These are phyloP conservation scores for Cordyceps militaris DNA, from an alignment of 2,329 filamentous ascomycete species.

Conservation along the genomic window DNA sequence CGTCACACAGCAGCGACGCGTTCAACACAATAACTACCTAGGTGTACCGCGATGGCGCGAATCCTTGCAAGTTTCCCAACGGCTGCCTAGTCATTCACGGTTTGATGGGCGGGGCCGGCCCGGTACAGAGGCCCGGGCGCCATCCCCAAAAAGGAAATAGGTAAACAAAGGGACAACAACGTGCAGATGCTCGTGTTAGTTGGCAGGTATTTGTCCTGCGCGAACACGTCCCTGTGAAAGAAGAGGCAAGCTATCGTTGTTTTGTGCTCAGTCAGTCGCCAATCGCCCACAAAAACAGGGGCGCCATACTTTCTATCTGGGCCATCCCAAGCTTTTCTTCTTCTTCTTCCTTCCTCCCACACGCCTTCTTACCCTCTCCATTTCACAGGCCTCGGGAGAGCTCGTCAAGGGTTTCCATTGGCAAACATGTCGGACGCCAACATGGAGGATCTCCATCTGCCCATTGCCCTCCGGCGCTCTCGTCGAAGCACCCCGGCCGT, in stretches of 20 bases:
- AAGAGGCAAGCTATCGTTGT: constrained; percentile 14
- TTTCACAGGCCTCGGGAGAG: not conserved
- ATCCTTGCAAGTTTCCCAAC: constrained; percentile 13
- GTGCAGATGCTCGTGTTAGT: constrained; percentile 9
- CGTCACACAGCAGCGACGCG: constrained; percentile 5
- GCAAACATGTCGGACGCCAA: constrained; percentile 4
- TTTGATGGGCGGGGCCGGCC: constrained; percentile 17
- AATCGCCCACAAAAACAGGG: not conserved
- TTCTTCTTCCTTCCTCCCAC: not conserved
- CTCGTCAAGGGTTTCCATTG: not conserved
- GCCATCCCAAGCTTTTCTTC: not conserved
- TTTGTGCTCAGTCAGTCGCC: constrained; percentile 15
- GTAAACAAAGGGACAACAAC: constrained; percentile 35
- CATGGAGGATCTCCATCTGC: constrained; percentile 38
- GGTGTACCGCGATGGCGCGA: not conserved
- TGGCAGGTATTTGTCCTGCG: constrained; percentile 9
- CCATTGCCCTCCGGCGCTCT: constrained; percentile 49
- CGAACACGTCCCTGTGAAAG: constrained; percentile 7
- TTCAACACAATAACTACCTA: not conserved
- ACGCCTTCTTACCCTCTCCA: not conserved
- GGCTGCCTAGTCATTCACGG: constrained; percentile 23
- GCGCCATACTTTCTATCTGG: not conserved
- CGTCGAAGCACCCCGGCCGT: constrained; percentile 37
- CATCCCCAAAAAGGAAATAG: constrained; percentile 34
- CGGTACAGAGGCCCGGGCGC: constrained; percentile 18